Evolutionary conservation across 768 basidiomycete genomes (phyloP), one percentile per base, ranked within the genome.

Genomic region (Pholiota conissans): DNA sequence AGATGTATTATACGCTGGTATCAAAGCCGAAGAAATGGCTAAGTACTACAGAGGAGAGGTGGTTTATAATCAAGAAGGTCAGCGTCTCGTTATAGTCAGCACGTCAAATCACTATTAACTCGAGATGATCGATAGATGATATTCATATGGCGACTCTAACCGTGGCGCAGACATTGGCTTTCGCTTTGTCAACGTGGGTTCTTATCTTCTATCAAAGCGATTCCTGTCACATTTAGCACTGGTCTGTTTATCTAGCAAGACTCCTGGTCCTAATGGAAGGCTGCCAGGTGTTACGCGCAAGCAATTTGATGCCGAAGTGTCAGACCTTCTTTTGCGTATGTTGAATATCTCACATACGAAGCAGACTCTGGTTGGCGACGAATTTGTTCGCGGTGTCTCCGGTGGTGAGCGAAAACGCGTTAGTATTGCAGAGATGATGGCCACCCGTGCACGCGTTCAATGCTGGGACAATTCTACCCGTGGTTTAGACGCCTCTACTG

Each of bases 391-490:
- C 14, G 89, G 90, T 22, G 84, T 92, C 13, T 88, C 86, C 0
- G 90, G 91, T 40, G 90, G 90, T 18, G 90, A 92, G 65, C 80
- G 87, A 51, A 95, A 94, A 59, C 80, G 80, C 40, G 86, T 95
- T 14, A 86, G 86, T 56, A 94, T 94, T 63, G 88, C 89, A 10
- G 93, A 95, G 72, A 92, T 91, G 83, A 87, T 92, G 83, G 81
- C 90, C 0, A 89, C 87, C 2, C 85, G 90, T 50, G 90, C 90
- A 10, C 85, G 86, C 32, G 82, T 93, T 6, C 87, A 92, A 62
- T 86, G 85, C 61, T 93, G 90, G 87, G 90, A 93, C 68, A 93
- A 90, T 70, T 87, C 87, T 0, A 93, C 91, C 2, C 78, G 89
- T 49, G 90, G 91, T 16, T 75, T 92, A 49, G 90, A 93, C 61